These are phyloP conservation scores for Gigaspora rosea DNA, from an alignment of 192 early-diverging fungal species.

Conservation along the genomic window DNA sequence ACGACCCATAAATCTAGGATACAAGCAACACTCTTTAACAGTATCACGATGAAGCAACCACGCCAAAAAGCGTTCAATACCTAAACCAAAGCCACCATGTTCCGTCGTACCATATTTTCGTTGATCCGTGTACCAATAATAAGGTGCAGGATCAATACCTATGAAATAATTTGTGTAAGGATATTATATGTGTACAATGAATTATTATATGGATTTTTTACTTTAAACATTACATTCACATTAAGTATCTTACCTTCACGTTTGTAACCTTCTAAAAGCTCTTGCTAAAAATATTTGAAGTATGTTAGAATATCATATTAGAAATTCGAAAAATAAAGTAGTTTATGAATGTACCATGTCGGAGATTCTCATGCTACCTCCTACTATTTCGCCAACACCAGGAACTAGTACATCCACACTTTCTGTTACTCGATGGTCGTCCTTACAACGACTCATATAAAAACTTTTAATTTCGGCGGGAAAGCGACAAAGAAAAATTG, in stretches of 20 bases:
- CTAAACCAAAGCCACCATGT: constrained; percentile 97
- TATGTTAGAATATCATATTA: background rate
- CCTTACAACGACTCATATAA: constrained; percentile 95
- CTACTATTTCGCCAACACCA: constrained; percentile 96
- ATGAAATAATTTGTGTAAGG: background rate
- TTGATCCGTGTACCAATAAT: constrained; percentile 99
- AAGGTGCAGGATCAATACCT: constrained; percentile 87
- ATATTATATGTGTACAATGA: background rate
- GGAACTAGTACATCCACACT: constrained; percentile 98
- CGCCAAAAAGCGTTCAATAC: constrained; percentile 95
- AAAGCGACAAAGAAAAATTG: constrained; percentile 95
- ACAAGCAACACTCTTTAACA: constrained; percentile 88
- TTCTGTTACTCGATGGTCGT: constrained; percentile 88
- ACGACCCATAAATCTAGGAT: constrained; percentile 89
- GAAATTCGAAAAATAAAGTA: background rate
- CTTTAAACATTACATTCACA: background rate
- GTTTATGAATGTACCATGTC: constrained; percentile 55
- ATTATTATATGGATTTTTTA: too few species aligned
- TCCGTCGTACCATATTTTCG: constrained; percentile 97
- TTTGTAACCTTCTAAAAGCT: constrained; percentile 80
- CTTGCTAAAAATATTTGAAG: constrained; percentile 37
- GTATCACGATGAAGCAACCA: constrained; percentile 92
- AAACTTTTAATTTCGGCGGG: constrained; percentile 98
- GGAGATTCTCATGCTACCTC: constrained; percentile 96
- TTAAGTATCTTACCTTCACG: constrained; percentile 60